phyloP scores from a whole-genome alignment of 2,329 filamentous ascomycete genomes.

The Cryphonectria parasitica region DNA sequence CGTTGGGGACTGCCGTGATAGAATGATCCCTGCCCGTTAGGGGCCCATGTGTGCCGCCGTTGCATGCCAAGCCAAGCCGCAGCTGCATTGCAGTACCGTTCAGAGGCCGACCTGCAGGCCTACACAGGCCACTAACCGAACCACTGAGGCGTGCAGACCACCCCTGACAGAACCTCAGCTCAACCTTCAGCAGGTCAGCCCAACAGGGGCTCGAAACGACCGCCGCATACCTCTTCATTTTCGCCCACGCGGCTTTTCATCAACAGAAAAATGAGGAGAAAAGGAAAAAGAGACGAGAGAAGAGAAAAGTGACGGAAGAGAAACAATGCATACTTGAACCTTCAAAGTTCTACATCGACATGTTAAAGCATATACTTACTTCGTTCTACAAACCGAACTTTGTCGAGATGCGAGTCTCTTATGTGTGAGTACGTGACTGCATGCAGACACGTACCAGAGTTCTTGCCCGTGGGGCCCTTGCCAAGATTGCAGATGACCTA shows the following conservation, averaged over 20 bases:
- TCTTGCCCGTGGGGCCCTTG: background rate
- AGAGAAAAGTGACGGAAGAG: background rate
- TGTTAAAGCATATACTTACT: background rate
- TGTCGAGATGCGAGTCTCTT: background rate
- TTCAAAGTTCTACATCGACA: background rate
- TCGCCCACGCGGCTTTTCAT: background rate
- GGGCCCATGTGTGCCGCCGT: background rate
- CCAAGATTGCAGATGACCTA: background rate
- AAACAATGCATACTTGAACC: background rate
- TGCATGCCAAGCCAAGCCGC: background rate
- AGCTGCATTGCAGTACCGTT: conserved; percentile 4
- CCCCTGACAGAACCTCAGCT: conserved; percentile 14
- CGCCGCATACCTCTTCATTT: background rate
- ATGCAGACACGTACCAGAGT: background rate
- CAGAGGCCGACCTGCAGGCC: background rate
- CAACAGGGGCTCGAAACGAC: background rate
- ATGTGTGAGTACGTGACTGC: background rate
- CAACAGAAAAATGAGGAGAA: background rate
- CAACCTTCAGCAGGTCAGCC: conserved; percentile 13
- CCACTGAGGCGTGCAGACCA: background rate
- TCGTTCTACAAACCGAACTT: background rate
- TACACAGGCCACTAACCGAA: background rate
- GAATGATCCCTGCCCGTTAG: background rate
- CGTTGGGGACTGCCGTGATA: background rate
- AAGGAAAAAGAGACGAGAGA: background rate